Base-by-base conservation (phyloP, 116 monocot genomes). In the Zostera marina region DNA sequence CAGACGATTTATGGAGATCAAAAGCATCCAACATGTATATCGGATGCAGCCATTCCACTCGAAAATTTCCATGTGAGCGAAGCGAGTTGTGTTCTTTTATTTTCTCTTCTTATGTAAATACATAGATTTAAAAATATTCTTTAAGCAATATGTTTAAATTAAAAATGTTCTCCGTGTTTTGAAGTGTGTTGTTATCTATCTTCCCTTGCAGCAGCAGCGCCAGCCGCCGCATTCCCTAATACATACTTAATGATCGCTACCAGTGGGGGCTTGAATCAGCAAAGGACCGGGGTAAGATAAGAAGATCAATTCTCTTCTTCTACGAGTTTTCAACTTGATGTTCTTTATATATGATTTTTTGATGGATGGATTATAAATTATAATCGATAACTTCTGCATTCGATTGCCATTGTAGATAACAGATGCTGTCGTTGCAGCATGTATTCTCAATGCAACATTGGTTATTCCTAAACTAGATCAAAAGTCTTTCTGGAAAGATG, bases 401-500 rank as follows among this genome's bases (percentile, higher is more conserved):
- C 8, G 9, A 42, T 5, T 11, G 8, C 44, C 11, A 24, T 46
- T 15, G 17, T 87, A 93, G 93, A 84, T 87, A 79, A 79, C 72
- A 41, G 93, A 93, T 69, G 84, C 87, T 57, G 93, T 93, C 74
- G 87, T 93, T 47, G 93, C 87, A 49, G 87, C 93, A 38, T 74
- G 73, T 5, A 87, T 93, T 68, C 58, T 93, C 51, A 93, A 93
- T 84, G 81, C 88, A 26, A 93, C 93, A 7, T 81, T 93, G 63
- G 74, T 93, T 63, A 74, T 93, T 54, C 87, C 93, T 42, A 93
- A 84, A 67, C 66, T 93, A 61, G 93, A 93, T 41, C 77, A 81
- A 42, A 87, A 76, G 71, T 93, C 93, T 41, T 93, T 93, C 61
- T 93, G 93, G 93, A 93, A 84, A 65, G 93, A 93, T 84, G 53